A percentile compares a stretch with the other conserved stretches of the same genome.
These are phyloP conservation scores for Tulasnella sp. DNA, from an alignment of 768 basidiomycete species.

Conservation along the genomic window DNA sequence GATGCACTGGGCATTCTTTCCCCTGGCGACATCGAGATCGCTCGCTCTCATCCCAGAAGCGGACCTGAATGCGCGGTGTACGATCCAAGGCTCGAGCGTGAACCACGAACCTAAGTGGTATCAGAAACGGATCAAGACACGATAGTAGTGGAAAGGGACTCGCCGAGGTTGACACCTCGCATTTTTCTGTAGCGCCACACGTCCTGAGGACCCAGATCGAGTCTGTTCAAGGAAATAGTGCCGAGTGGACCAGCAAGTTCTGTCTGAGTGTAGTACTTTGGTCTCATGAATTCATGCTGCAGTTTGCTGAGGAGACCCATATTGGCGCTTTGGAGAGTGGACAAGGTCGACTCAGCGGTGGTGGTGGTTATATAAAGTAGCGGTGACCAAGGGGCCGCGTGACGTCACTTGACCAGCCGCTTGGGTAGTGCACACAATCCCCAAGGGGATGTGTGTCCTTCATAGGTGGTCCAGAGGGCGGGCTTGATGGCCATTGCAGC, in stretches of 20 bases:
- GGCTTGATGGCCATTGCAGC: no score
- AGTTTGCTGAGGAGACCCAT: conserved; percentile 6
- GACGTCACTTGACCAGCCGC: no score
- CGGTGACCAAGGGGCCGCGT: no score
- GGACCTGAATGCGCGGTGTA: conserved; percentile 23
- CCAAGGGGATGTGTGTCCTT: no score
- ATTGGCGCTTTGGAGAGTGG: no score
- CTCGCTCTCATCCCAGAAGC: conserved; percentile 22
- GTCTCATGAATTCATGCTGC: conserved; percentile 9
- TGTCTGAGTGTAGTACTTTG: conserved; percentile 10
- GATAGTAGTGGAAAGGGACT: not conserved
- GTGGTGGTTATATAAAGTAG: no score
- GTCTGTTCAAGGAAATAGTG: not conserved
- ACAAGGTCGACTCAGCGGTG: no score
- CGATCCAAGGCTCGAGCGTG: conserved; percentile 29
- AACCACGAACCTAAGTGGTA: conserved; percentile 24
- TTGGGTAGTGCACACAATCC: no score
- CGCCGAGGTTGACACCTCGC: conserved; percentile 14
- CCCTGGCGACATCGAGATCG: conserved; percentile 26
- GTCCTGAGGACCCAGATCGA: conserved; percentile 8
- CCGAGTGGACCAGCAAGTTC: not conserved
- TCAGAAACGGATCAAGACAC: not conserved
- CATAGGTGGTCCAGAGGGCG: no score
- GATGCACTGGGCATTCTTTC: conserved; percentile 23
- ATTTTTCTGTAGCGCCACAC: conserved; percentile 12